Conservation (phyloP, 441 rosid genomes). For the Pelargonium hybrid region DNA sequence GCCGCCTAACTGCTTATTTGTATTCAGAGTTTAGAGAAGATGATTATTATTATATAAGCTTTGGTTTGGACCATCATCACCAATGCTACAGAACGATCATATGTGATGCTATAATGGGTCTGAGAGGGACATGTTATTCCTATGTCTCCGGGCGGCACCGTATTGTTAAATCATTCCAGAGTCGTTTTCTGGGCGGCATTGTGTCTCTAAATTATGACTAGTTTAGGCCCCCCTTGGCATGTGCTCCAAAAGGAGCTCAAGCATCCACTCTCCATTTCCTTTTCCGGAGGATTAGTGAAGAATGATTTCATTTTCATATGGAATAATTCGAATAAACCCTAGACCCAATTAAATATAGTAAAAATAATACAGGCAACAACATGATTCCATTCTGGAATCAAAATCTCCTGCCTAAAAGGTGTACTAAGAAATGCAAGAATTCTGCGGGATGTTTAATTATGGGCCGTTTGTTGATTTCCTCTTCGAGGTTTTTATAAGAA, state of each 20-base stretch:
- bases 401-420: background rate
- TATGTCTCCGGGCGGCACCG: background rate
- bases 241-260: background rate
- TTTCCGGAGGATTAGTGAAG: background rate
- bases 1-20: background rate
- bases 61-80: background rate
- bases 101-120: background rate
- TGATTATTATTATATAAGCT: background rate
- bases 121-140: conserved; percentile 4
- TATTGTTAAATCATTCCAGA: background rate
- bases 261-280: background rate
- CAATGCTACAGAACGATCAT: background rate
- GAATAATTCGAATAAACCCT: background rate
- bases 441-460: background rate
- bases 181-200: background rate
- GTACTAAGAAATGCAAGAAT: background rate
- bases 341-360: background rate
- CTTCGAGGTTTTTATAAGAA: background rate
- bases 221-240: background rate
- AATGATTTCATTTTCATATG: background rate
- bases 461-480: background rate
- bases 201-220: background rate
- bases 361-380: background rate
- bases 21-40: background rate
- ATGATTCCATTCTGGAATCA: background rate